phyloP scores from a whole-genome alignment of 2,329 filamentous ascomycete species.

The Apiospora koreana region DNA sequence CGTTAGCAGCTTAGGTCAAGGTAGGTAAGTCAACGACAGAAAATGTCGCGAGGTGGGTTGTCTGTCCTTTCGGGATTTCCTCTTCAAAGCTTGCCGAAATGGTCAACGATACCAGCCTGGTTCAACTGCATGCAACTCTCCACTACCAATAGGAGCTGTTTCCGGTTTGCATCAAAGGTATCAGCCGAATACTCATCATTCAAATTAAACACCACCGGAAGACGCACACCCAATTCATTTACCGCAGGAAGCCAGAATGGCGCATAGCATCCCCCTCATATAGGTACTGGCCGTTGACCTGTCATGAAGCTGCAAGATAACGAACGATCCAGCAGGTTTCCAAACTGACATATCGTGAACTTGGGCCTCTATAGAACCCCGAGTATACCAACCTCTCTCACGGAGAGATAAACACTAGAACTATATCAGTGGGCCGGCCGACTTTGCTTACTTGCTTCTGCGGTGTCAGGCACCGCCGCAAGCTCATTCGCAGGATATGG shows the following conservation, averaged over 20 bases:
- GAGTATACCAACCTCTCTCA: background rate
- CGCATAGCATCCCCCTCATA: background rate
- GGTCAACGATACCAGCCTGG: background rate
- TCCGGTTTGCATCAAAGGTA: background rate
- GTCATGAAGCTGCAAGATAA: background rate
- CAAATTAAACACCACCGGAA: background rate
- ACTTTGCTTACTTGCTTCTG: background rate
- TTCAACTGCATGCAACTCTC: background rate
- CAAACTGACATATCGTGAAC: background rate
- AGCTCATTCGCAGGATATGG: background rate
- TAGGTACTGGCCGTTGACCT: background rate
- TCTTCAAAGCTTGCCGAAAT: background rate
- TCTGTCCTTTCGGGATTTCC: background rate
- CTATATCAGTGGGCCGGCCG: background rate
- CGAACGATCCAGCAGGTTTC: background rate
- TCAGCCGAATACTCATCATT: background rate
- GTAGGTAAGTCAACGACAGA: too few species aligned
- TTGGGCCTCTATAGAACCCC: background rate
- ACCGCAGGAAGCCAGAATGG: background rate
- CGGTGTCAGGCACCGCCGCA: background rate
- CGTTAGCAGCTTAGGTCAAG: background rate
- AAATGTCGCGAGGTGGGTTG: background rate
- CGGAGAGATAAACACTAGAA: background rate
- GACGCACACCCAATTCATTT: background rate
- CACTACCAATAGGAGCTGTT: background rate